phyloP scores from a whole-genome alignment of 1,284 basidiomycete species.

The Ustilago curta region DNA sequence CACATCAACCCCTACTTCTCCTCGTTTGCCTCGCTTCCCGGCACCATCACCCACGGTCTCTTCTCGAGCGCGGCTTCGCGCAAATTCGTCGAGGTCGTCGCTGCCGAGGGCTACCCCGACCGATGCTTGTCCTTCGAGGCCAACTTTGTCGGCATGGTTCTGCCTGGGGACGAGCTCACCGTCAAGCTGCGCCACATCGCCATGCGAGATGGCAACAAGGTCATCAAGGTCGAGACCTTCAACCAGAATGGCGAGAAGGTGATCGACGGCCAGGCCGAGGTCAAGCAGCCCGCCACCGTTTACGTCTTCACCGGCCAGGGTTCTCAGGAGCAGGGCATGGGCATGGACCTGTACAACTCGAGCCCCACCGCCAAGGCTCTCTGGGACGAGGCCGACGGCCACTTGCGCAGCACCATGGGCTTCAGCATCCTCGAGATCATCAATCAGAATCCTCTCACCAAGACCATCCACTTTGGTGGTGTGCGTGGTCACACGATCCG shows the following conservation, averaged over 20 bases:
- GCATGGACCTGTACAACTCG: constrained; percentile 95
- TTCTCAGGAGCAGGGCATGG: constrained; percentile 98
- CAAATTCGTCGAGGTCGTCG: constrained; percentile 91
- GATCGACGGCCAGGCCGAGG: constrained; percentile 89
- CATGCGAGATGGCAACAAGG: constrained; percentile 73
- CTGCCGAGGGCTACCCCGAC: constrained; percentile 90
- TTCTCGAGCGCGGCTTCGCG: constrained; percentile 96
- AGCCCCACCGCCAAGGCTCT: constrained; percentile 93
- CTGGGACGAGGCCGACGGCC: constrained; percentile 95
- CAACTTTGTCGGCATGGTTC: constrained; percentile 92
- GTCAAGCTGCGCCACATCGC: constrained; percentile 77
- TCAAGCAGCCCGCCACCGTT: constrained; percentile 83
- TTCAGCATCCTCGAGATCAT: constrained; percentile 96
- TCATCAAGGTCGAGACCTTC: constrained; percentile 88
- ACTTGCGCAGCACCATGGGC: constrained; percentile 89
- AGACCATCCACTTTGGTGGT: constrained; percentile 98
- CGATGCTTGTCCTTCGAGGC: constrained; percentile 71
- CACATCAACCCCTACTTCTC: constrained; percentile 99
- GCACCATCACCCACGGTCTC: constrained; percentile 97
- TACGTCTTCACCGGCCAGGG: constrained; percentile 99
- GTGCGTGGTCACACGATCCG: constrained; percentile 98
- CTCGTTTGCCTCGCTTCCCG: constrained; percentile 89
- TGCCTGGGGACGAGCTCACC: constrained; percentile 88
- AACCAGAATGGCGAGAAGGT: constrained; percentile 91
- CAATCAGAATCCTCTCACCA: constrained; percentile 61